These are phyloP conservation scores for Pleoardoris graminearum DNA, from an alignment of 2,329 filamentous ascomycete genomes.

Conservation along the genomic window DNA sequence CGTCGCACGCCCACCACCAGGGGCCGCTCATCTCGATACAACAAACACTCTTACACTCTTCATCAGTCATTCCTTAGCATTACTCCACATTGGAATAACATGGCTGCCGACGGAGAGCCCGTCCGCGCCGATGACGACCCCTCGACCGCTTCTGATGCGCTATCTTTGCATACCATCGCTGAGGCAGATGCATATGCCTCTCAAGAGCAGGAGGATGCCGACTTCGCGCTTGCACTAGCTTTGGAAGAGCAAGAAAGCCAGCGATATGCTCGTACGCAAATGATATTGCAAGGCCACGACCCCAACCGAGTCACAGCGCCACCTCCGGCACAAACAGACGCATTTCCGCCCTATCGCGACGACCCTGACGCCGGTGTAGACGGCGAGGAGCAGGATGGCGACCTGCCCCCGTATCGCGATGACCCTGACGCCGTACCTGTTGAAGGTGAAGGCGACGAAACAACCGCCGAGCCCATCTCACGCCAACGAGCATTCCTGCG, in stretches of 20 bases:
- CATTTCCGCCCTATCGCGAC: slow-evolving; percentile 11
- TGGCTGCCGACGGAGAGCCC: slow-evolving; percentile 5
- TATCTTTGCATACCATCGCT: slow-evolving; percentile 19
- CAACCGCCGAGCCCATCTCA: neutral
- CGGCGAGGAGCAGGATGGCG: neutral
- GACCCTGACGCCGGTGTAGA: slow-evolving; percentile 11
- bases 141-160: slow-evolving; percentile 11
- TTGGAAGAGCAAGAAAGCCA: slow-evolving; percentile 14
- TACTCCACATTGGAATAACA: neutral
- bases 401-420: slow-evolving; percentile 15
- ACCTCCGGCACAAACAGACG: neutral
- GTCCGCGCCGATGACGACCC: slow-evolving; percentile 7
- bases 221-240: slow-evolving; percentile 15
- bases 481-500: neutral
- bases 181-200: slow-evolving; percentile 15
- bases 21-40: neutral
- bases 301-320: neutral
- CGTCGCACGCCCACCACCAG: neutral
- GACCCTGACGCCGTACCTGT: slow-evolving; percentile 12
- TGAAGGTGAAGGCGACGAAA: slow-evolving; percentile 6
- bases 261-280: slow-evolving; percentile 3
- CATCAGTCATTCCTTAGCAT: neutral
- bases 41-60: neutral
- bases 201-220: slow-evolving; percentile 19
- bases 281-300: neutral